phyloP scores from a whole-genome alignment of 129 eudicot genomes.

The sunflower (Helianthus annuus) region DNA sequence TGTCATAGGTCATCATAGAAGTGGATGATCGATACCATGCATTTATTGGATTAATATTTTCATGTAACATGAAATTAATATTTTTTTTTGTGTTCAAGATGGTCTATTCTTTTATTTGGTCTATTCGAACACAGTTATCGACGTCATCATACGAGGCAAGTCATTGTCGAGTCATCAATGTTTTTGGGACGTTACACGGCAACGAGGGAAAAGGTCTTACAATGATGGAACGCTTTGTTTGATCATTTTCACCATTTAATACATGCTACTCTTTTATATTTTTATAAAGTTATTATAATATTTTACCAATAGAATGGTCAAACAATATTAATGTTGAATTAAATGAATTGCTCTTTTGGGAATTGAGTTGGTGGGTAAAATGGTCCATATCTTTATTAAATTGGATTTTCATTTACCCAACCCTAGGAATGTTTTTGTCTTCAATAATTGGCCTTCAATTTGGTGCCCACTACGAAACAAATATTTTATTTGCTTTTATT shows the following conservation, averaged over 20 bases:
- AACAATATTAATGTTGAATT: slow-evolving; percentile 21
- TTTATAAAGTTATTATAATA: slow-evolving; percentile 15
- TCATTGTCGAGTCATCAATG: slow-evolving; percentile 13
- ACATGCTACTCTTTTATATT: slow-evolving; percentile 11
- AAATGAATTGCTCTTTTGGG: slow-evolving; percentile 31
- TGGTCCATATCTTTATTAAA: slow-evolving; percentile 16
- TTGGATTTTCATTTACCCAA: background rate
- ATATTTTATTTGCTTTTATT: background rate
- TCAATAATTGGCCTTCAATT: slow-evolving; percentile 5
- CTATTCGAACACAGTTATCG: background rate
- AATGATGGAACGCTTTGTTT: slow-evolving; percentile 23
- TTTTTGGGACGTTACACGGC: slow-evolving; percentile 11
- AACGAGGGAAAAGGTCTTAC: slow-evolving; percentile 10
- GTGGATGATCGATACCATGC: no score
- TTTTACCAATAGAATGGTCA: slow-evolving; percentile 32
- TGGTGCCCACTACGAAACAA: background rate
- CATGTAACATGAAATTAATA: no score
- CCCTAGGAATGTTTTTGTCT: slow-evolving; percentile 12
- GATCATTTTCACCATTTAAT: slow-evolving; percentile 33
- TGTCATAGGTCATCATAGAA: no score
- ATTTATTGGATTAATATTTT: no score
- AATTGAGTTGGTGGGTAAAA: slow-evolving; percentile 33
- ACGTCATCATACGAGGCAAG: background rate
- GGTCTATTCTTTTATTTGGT: background rate
- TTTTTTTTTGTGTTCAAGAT: no score